A percentile compares a stretch with the other conserved stretches of the same genome.
These are phyloP conservation scores for Tylopilus subfusipes DNA, from an alignment of 768 basidiomycete genomes.

Conservation along the genomic window DNA sequence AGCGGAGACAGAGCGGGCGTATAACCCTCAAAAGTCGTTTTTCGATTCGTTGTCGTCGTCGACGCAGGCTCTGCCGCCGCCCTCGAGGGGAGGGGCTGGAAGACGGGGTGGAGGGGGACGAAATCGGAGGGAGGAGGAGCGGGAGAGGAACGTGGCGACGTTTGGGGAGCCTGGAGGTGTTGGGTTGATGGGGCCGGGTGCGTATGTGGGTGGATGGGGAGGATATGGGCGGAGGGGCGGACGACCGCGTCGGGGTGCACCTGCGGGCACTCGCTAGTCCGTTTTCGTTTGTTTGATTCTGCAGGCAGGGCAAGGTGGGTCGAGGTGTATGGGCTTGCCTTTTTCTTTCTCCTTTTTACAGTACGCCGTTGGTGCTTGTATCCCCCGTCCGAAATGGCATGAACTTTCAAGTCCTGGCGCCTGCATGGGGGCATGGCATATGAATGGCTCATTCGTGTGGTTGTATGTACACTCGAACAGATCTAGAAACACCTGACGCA, in stretches of 20 bases:
- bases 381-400: neutral
- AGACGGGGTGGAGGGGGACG: slow-evolving; percentile 51
- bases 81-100: slow-evolving; percentile 37
- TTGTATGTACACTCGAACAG: too few relatives aligned
- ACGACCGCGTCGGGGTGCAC: slow-evolving; percentile 35
- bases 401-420: neutral
- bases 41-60: slow-evolving; percentile 68
- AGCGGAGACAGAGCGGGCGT: slow-evolving; percentile 48
- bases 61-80: slow-evolving; percentile 34
- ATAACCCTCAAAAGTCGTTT: slow-evolving; percentile 77
- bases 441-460: too few relatives aligned
- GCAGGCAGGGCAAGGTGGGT: neutral
- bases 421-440: too few relatives aligned
- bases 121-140: slow-evolving; percentile 76
- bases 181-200: slow-evolving; percentile 73
- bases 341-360: neutral
- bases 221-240: slow-evolving; percentile 56
- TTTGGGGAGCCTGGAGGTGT: slow-evolving; percentile 85
- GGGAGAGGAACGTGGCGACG: slow-evolving; percentile 80
- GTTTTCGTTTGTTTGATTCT: neutral
- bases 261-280: slow-evolving; percentile 22
- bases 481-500: too few relatives aligned
- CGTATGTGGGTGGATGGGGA: slow-evolving; percentile 77
- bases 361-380: slow-evolving; percentile 17
- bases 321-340: neutral